Evolutionary conservation across 768 basidiomycete species (phyloP).

Genomic region (Lanmaoa rubissima): DNA sequence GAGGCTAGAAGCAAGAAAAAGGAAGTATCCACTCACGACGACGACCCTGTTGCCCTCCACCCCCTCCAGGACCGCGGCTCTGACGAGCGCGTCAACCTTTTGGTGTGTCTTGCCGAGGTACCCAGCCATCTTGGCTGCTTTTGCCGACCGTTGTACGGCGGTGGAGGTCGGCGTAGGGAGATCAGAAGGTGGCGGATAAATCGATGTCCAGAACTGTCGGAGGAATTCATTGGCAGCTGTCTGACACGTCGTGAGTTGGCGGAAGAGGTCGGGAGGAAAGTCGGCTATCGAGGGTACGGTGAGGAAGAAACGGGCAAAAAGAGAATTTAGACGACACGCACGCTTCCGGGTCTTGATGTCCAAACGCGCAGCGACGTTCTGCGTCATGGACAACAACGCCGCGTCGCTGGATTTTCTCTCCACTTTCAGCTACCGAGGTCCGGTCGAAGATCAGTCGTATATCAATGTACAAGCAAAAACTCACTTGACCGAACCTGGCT

Average conservation of each 20-base stretch:
- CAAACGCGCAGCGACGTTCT: slow-evolving; percentile 70
- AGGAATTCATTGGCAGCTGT: slow-evolving; percentile 95
- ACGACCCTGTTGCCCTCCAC: slow-evolving; percentile 62
- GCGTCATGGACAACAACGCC: slow-evolving; percentile 72
- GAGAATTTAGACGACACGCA: slow-evolving; percentile 32
- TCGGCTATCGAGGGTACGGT: slow-evolving; percentile 48
- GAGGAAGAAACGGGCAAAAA: background rate
- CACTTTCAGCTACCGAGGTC: slow-evolving; percentile 52
- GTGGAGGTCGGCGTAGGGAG: slow-evolving; percentile 49
- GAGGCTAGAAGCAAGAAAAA: background rate
- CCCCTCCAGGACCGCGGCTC: slow-evolving; percentile 55
- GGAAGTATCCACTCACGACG: slow-evolving; percentile 46
- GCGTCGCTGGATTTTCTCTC: slow-evolving; percentile 67
- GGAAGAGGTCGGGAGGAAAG: slow-evolving; percentile 74
- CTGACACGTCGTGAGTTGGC: slow-evolving; percentile 86
- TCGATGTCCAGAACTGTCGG: slow-evolving; percentile 91
- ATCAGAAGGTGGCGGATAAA: slow-evolving; percentile 72
- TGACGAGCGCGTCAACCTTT: slow-evolving; percentile 78
- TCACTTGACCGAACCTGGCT: slow-evolving; percentile 53
- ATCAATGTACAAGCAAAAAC: slow-evolving; percentile 3
- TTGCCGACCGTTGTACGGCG: slow-evolving; percentile 67
- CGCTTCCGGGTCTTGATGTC: slow-evolving; percentile 67
- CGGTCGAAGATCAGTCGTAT: background rate
- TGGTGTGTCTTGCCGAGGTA: slow-evolving; percentile 79
- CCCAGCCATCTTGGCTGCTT: slow-evolving; percentile 84